Base-by-base conservation (phyloP, 176 grass and related monocot genomes). In the Bromus sterilis region DNA sequence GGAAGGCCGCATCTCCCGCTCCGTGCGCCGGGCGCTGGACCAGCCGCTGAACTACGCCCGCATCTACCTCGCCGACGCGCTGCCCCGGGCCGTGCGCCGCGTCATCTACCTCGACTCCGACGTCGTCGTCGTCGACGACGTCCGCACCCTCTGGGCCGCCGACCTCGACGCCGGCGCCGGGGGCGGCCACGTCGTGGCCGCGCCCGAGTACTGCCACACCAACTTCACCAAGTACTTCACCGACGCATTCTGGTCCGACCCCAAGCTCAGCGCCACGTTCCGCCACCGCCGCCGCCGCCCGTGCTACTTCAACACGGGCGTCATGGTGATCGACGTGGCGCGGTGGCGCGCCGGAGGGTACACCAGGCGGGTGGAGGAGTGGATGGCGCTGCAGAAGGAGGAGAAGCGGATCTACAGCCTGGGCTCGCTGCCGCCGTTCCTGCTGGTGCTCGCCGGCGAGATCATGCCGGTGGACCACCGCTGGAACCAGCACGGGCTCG, bases 201-300 rank as follows among this genome's bases (percentile, higher is more conserved):
- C 91, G 37, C 95, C 95, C 0, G 95, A 98, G 90, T 98, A 98
- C 83, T 98, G 95, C 78, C 92, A 93, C 78, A 66, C 88, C 48
- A 94, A 94, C 81, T 98, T 98, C 95, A 98, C 87, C 81, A 94
- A 92, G 71, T 98, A 98, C 84, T 98, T 98, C 81, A 93, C 86
- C 11, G 92, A 86, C 32, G 87, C 94, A 2, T 97, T 97, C 87
- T 97, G 94, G 94, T 63, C 84, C 0, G 94, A 97, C 77, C 0
- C 34, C 0, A 69, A 4, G 3, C 87, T 95, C 16, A 24, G 73
- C 24, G 71, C 20, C 65, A 77, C 89, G 0, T 95, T 95, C 79
- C 33, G 3, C 7, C 66, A 23, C 33, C 66, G 68, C 0, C 85
- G 85, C 0, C 89, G 87, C 0, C 77, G 82, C 0, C 90, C 93